These are phyloP conservation scores for Luvunga scandens DNA, from an alignment of 345 rosid species.

Conservation along the genomic window DNA sequence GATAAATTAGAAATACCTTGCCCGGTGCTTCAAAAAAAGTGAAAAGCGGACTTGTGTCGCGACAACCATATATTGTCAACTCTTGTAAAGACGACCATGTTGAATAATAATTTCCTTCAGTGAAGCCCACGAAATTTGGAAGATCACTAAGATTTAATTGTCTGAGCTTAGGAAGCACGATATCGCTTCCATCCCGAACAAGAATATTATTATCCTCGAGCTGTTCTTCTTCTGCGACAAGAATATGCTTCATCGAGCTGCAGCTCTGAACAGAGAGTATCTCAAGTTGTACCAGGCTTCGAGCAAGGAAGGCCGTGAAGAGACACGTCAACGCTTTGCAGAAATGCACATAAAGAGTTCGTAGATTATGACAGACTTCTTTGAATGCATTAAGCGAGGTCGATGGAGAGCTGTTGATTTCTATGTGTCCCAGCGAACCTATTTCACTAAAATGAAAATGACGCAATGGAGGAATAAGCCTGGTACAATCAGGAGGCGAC, in stretches of 20 bases:
- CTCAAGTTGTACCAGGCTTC: background rate
- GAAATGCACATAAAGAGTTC: background rate
- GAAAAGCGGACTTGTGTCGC: no score
- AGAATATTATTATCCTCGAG: background rate
- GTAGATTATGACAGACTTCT: background rate
- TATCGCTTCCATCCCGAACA: background rate
- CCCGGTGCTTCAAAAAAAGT: no score
- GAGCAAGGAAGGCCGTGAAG: background rate
- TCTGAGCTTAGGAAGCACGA: background rate
- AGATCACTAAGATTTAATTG: accelerated
- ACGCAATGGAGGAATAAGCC: no score
- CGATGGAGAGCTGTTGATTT: no score
- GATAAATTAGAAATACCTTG: background rate
- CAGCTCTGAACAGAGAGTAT: background rate
- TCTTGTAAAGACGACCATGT: background rate
- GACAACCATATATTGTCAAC: accelerated
- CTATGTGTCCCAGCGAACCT: no score
- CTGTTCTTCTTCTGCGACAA: background rate
- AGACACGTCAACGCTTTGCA: background rate
- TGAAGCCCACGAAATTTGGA: background rate
- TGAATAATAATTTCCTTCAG: background rate
- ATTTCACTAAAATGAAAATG: no score
- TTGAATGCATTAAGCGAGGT: no score
- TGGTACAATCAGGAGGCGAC: no score
- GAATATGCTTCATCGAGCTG: background rate